Evolutionary conservation across 2,329 filamentous ascomycete genomes (phyloP).

Genomic region (Endothia cerciana): DNA sequence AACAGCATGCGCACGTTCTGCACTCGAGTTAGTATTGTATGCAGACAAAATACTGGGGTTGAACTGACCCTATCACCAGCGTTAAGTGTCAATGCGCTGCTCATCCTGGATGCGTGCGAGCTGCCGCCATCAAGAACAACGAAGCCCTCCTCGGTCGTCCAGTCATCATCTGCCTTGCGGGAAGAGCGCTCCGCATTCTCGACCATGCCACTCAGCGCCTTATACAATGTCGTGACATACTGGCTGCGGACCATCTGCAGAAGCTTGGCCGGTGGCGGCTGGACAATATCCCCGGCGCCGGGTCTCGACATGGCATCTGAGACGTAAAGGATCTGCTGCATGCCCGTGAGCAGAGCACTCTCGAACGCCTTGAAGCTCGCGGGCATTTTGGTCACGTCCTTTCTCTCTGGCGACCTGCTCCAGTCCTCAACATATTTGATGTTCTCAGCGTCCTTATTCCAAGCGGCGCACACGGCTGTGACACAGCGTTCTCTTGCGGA

Average conservation of each 20-base stretch:
- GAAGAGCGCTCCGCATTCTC: slow-evolving; percentile 86
- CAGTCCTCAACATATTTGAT: slow-evolving; percentile 94
- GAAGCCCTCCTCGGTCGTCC: slow-evolving; percentile 55
- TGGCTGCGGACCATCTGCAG: slow-evolving; percentile 88
- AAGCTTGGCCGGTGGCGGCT: slow-evolving; percentile 83
- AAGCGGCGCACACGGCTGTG: slow-evolving; percentile 82
- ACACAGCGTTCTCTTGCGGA: slow-evolving; percentile 83
- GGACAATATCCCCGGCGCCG: slow-evolving; percentile 75
- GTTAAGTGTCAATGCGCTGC: slow-evolving; percentile 53
- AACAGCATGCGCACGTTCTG: slow-evolving; percentile 91
- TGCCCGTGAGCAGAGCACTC: slow-evolving; percentile 75
- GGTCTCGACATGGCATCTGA: slow-evolving; percentile 80
- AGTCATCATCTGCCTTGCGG: slow-evolving; percentile 66
- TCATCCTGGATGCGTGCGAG: slow-evolving; percentile 40
- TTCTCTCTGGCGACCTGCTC: slow-evolving; percentile 79
- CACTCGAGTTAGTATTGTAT: slow-evolving; percentile 29
- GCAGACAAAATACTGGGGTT: background rate
- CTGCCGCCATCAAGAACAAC: slow-evolving; percentile 37
- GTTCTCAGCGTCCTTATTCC: slow-evolving; percentile 91
- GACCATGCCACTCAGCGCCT: slow-evolving; percentile 91
- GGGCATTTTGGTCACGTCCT: slow-evolving; percentile 91
- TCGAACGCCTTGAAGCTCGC: slow-evolving; percentile 85
- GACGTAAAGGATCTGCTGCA: slow-evolving; percentile 96
- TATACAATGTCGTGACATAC: slow-evolving; percentile 93
- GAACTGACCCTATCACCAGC: slow-evolving; percentile 59